Evolutionary conservation across 371 early-diverging fungal genomes (phyloP), one percentile per base, ranked within the genome.

Genomic region (Aphelidium insulamus): DNA sequence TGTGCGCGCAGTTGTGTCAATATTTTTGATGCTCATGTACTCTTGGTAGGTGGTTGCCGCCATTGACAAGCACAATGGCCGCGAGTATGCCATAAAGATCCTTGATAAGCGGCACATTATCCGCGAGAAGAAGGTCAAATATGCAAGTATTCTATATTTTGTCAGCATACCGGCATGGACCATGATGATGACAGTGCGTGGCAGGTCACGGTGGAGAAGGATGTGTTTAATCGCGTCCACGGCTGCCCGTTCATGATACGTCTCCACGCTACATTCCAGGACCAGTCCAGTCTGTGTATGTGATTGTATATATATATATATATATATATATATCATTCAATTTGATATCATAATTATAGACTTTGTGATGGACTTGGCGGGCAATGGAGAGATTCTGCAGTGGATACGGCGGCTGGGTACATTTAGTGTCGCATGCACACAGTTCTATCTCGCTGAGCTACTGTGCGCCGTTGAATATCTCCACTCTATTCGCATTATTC

Each of bases 231-330:
- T 41, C 57, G 62, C 36, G 58, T 84, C 44, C 60, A 65, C 41
- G 25, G 31, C 11, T 87, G 91, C 52, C 88, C 86, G 26, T 75
- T 78, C 33, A 73, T 92, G 38, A 76, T 92, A 21, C 68, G 68
- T 34, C 59, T 95, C 3, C 83, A 77, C 50, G 88, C 82, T 56
- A 86, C 94, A 0, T 91, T 88, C 41, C 90, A 91, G 54, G 91
- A 91, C 52, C 52, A 57, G 15, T 54, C 66, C 28, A 84, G 79
- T 40, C 59, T 95, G 41, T 95, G 75, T 69, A 65, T 49, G 55
- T 38, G 7, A n/a, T 26, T 3, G 22, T 22, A 26, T 10, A 34
- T 24, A 31, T 23, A 28, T 36, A 28, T 14, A 14, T 31, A 7
- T 33, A 32, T 26, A 19, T 17, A 17, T 21, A 18, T 27, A 6